Conservation (phyloP, 1,284 basidiomycete genomes). For the Trametes pubescens region DNA sequence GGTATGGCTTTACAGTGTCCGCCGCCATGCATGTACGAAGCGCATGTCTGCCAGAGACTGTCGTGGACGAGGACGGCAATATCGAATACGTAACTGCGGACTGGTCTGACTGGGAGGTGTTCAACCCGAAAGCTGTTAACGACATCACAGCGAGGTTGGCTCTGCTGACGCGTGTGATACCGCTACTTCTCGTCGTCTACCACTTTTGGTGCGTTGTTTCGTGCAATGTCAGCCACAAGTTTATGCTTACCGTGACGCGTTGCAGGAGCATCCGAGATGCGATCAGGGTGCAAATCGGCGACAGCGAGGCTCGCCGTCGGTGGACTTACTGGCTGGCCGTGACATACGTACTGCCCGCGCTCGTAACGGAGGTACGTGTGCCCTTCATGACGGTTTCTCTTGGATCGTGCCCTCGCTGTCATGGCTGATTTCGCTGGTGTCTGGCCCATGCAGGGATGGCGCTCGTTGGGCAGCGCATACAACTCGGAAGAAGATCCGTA, state of each 20-base stretch:
- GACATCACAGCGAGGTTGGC: not conserved
- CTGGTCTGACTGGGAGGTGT: not conserved
- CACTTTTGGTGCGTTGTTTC: constrained; percentile 1
- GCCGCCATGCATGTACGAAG: not conserved
- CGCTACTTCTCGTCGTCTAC: not conserved
- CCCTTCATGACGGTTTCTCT: not conserved
- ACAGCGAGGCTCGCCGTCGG: not conserved
- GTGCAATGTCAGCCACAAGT: no score
- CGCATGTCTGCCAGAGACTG: not conserved
- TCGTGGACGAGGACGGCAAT: not conserved
- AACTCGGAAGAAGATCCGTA: not conserved
- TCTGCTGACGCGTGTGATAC: not conserved
- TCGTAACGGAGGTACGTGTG: not conserved
- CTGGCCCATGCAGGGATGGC: not conserved
- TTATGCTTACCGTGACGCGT: not conserved
- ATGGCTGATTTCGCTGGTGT: not conserved
- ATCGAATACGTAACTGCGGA: not conserved
- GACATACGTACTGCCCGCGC: not conserved
- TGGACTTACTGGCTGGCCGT: not conserved
- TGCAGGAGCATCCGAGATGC: not conserved
- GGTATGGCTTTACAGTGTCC: not conserved
- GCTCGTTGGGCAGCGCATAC: not conserved
- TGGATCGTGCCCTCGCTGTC: no score
- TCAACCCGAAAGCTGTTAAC: not conserved
- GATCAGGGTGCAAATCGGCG: not conserved